Percentiles rank a stretch among this genome's conserved stretches.
These are phyloP conservation scores for Russula virescens DNA, from an alignment of 768 basidiomycete genomes.

Conservation along the genomic window DNA sequence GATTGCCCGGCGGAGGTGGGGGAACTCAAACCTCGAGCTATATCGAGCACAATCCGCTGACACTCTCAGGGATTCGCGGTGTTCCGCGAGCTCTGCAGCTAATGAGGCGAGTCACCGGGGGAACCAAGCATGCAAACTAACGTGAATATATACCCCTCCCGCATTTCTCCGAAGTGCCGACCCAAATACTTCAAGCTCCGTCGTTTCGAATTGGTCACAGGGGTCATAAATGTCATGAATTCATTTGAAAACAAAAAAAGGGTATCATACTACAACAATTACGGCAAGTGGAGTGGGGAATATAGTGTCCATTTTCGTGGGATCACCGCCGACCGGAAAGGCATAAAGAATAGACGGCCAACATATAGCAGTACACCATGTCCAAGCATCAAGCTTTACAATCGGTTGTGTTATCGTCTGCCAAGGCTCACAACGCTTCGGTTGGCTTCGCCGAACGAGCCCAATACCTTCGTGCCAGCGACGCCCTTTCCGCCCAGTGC, in stretches of 20 bases:
- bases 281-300: not conserved
- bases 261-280: too few relatives aligned
- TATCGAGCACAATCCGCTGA: too few relatives aligned
- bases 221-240: not conserved
- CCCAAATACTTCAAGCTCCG: conserved; percentile 10
- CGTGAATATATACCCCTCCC: not conserved
- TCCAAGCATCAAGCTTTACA: not conserved
- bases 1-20: conserved; percentile 14
- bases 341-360: not conserved
- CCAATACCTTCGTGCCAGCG: not conserved
- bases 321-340: not conserved
- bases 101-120: too few relatives aligned
- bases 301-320: not conserved
- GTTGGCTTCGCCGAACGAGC: conserved; percentile 16
- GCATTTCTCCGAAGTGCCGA: conserved; percentile 4
- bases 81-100: too few relatives aligned
- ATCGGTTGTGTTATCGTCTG: not conserved
- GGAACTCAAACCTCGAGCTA: too few relatives aligned
- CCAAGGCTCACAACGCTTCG: conserved; percentile 14
- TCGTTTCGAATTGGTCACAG: not conserved
- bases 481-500: conserved; percentile 6
- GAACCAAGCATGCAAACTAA: not conserved
- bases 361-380: not conserved
- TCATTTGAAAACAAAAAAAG: too few relatives aligned
- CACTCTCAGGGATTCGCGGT: too few relatives aligned